Evolutionary conservation across 2,329 filamentous ascomycete species (phyloP).

Genomic region (Penicillium capsulatum): DNA sequence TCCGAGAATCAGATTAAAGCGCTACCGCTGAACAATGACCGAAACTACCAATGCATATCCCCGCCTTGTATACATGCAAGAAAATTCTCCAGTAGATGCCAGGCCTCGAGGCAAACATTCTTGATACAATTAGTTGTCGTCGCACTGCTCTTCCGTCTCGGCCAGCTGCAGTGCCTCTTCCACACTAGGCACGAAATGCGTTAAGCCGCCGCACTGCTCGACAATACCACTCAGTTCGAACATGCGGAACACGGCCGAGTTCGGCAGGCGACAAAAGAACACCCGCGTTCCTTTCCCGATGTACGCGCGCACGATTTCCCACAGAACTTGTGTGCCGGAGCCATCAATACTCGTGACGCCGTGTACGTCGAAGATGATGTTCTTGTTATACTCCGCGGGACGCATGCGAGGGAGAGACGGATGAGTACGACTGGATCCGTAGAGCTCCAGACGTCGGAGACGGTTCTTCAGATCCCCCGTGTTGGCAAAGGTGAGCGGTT

Average conservation of each 20-base stretch:
- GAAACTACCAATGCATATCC: too few species aligned
- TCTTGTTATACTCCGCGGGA: constrained; percentile 74
- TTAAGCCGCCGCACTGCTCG: constrained; percentile 70
- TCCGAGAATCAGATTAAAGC: too few species aligned
- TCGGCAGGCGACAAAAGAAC: constrained; percentile 53
- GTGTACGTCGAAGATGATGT: constrained; percentile 95
- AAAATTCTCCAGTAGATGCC: too few species aligned
- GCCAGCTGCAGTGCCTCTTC: constrained; percentile 78
- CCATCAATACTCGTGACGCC: constrained; percentile 95
- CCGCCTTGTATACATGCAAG: too few species aligned
- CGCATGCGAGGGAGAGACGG: constrained; percentile 80
- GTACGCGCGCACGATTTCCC: constrained; percentile 82
- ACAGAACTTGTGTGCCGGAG: constrained; percentile 84
- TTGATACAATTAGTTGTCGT: constrained; percentile 28
- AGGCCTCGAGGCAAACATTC: too few species aligned
- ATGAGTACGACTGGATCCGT: constrained; percentile 80
- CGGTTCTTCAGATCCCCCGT: constrained; percentile 86
- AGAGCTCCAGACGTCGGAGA: constrained; percentile 76
- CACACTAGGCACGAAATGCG: constrained; percentile 76
- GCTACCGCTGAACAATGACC: too few species aligned
- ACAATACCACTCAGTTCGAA: constrained; percentile 81
- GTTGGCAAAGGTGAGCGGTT: constrained; percentile 94
- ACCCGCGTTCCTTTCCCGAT: constrained; percentile 64
- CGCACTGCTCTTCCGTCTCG: constrained; percentile 61
- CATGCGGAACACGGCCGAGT: constrained; percentile 61